phyloP scores from a whole-genome alignment of 78 protist genomes.

The Dictyostelium purpureum region DNA sequence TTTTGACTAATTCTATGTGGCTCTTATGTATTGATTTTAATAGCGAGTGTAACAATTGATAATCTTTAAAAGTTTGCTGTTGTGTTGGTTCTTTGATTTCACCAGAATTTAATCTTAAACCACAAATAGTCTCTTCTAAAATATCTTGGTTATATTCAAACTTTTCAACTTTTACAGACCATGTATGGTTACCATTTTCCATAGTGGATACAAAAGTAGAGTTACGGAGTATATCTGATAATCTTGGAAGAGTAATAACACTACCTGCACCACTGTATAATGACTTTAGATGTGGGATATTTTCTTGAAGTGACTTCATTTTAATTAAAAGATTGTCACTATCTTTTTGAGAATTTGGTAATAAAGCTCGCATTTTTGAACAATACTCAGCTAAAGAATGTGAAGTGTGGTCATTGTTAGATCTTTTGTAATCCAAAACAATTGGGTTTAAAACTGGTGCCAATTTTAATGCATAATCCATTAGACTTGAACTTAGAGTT shows the following conservation, averaged over 20 bases:
- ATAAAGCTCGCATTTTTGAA: neutral
- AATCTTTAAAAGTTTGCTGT: neutral
- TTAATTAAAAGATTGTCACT: neutral
- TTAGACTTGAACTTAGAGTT: neutral
- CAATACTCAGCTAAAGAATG: neutral
- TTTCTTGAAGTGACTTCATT: neutral
- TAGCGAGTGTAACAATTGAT: neutral
- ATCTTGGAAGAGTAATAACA: neutral
- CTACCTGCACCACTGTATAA: neutral
- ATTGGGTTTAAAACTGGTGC: neutral
- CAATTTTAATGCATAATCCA: neutral
- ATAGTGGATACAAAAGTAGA: neutral
- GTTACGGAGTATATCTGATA: neutral
- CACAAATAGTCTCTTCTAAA: constrained; percentile 16
- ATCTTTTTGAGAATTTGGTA: neutral
- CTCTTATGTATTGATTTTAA: neutral
- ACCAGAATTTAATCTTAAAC: constrained; percentile 1
- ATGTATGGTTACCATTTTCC: neutral
- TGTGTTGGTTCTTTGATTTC: neutral
- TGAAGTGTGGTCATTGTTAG: neutral
- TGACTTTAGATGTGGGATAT: neutral
- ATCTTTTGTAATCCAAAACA: neutral
- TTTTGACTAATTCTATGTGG: neutral
- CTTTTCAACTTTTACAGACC: neutral
- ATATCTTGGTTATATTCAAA: constrained; percentile 1